Evolutionary conservation across 192 early-diverging fungal species (phyloP), one percentile per base, ranked within the genome.

Genomic region (Coemansia umbellata): DNA sequence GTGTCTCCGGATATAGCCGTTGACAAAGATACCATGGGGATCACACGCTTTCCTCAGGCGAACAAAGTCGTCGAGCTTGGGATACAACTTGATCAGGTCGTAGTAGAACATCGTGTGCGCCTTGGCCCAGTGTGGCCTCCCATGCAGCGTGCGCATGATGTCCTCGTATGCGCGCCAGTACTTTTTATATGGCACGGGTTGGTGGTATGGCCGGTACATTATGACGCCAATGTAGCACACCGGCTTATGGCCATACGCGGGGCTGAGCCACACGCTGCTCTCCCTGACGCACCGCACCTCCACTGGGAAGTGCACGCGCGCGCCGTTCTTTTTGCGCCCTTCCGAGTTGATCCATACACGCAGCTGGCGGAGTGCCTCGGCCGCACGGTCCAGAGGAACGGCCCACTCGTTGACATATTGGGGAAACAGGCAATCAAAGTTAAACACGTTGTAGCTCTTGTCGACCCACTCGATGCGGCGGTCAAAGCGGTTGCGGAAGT

Each of bases 381-480:
- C 56, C 0, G 86, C 78, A 15, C 72, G 56, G 13, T 85, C 76
- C 66, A 78, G 71, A 18, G 81, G 81, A 27, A 90, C 84, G 6
- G 87, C 84, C 89, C 89, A 91, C 61, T 91, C 89, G 42, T 84
- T 86, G 19, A 84, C 83, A 40, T 88, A 84, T 45, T 88, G 87
- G 31, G 81, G 60, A 40, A 87, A 85, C 17, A 85, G 60, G 31
- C 85, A 86, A 53, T 88, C 84, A 64, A 85, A 84, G 53, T 83
- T 85, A 53, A 86, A 85, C 8, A 84, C 67, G 47, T 79, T 71
- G 66, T 82, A 78, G 30, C 83, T 82, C n/a, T 81, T 64, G 37
- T 87, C 85, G 6, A 85, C 60, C n/a, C 74, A 63, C 53, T 80
- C 71, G 22, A 77, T 51, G 3, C 64, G 68, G 6, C 62, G 61